Evolutionary conservation across 148 eudicot genomes (phyloP), one percentile per base, ranked within the genome.

Genomic region (Hydrangea macrophylla): DNA sequence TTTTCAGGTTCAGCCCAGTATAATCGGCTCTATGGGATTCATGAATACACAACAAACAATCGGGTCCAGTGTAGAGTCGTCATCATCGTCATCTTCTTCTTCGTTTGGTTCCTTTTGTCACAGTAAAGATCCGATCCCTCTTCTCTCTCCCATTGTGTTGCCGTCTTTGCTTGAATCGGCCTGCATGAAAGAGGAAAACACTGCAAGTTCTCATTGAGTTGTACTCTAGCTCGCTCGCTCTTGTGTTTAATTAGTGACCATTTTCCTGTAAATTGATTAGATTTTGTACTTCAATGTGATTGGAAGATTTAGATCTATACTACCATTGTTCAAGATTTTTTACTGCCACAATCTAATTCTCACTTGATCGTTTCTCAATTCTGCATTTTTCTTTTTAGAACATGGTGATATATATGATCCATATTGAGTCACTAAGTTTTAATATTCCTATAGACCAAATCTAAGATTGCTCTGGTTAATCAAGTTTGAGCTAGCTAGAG

Each of bases 1-100:
- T 55, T 17, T 55, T 23, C 59, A 55, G 59, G 31, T 55, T 7
- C 9, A 55, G 59, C 59, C 59, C 31, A 18, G n/a, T n/a, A n/a
- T n/a, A n/a, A n/a, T 31, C 2, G 59, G 18, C 59, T 7, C 17
- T 26, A 24, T 55, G 23, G 30, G 26, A 26, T 55, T 3, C 31
- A 55, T 24, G 30, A 24, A 31, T 26, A 9, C 59, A 11, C 28
- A 20, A 3, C 24, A 26, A 9, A 2, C 59, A 11, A 24, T 18
- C 17, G 17, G 32, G 6, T 2, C 11, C 59, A 55, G 26, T 10
- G 24, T 55, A 11, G 59, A 55, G 24, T 55, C 26, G 31, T 55
- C 59, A 8, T 55, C 55, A 3, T 50, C 55, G 7, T 51, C 26
- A 12, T 22, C 32, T 26, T 25, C 59, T 0, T 55, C 33, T 5